These are phyloP conservation scores for Trametes polyzona DNA, from an alignment of 1,284 basidiomycete genomes.

Conservation along the genomic window DNA sequence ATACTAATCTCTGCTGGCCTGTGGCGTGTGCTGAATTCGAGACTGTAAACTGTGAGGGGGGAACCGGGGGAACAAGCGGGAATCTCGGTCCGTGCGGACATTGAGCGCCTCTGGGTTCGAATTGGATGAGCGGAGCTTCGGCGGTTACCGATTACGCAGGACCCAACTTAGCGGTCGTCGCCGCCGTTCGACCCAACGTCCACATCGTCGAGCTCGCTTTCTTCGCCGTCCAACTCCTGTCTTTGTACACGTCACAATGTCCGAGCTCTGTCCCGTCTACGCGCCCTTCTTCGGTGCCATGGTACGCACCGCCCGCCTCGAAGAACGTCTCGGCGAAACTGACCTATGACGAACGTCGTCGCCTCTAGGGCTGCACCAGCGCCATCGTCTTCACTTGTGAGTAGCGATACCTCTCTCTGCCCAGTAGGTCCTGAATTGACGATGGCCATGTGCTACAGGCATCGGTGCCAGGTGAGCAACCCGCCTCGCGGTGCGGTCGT, in stretches of 20 bases:
- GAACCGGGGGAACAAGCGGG: too few species aligned
- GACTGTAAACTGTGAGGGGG: too few species aligned
- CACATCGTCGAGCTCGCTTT: slow-evolving; percentile 21
- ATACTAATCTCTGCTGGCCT: too few species aligned
- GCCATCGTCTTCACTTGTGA: slow-evolving; percentile 98
- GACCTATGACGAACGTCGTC: slow-evolving; percentile 19
- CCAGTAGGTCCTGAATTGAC: slow-evolving; percentile 31
- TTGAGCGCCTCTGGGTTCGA: slow-evolving; percentile 12
- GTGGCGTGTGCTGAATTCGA: too few species aligned
- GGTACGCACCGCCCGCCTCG: slow-evolving; percentile 53
- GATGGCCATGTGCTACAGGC: slow-evolving; percentile 42
- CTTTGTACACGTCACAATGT: slow-evolving; percentile 51
- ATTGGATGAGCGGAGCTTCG: slow-evolving; percentile 9
- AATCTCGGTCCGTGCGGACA: too few species aligned
- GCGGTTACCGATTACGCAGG: slow-evolving; percentile 12
- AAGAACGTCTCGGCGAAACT: neutral
- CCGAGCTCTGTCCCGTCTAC: slow-evolving; percentile 91
- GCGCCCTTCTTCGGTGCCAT: slow-evolving; percentile 98
- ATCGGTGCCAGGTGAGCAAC: slow-evolving; percentile 70
- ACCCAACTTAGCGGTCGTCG: slow-evolving; percentile 18
- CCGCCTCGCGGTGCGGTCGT: neutral
- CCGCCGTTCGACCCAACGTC: slow-evolving; percentile 20
- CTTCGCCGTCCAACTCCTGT: slow-evolving; percentile 22
- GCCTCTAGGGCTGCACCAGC: slow-evolving; percentile 84
- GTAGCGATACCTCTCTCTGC: slow-evolving; percentile 37